Base-by-base conservation (phyloP, 2,329 filamentous ascomycete genomes). In the Cercospora janseana region DNA sequence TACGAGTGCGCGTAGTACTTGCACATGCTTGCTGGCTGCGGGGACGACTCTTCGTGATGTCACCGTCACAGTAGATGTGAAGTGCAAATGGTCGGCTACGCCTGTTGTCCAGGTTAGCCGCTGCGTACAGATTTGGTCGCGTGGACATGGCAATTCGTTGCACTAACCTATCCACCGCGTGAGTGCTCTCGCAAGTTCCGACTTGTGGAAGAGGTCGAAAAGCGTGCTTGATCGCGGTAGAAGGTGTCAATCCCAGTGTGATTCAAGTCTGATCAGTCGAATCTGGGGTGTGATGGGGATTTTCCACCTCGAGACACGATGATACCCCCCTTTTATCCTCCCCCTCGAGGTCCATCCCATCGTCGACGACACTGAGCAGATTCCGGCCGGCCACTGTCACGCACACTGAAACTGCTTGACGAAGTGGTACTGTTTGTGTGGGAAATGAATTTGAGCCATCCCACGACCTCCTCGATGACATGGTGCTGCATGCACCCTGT, bases 1-100 rank as follows among this genome's bases (percentile, higher is more conserved):
- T 75, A 69, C 3, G 64, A 67, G 64, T 75, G 73, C 40, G 72
- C 73, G 61, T 75, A 73, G 63, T 73, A 75, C 61, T 68, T 72
- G 64, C 72, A 75, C 73, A 75, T 75, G 44, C 7, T 46, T 15
- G 43, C 16, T n/a, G n/a, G n/a, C n/a, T n/a, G n/a, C n/a, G n/a
- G n/a, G n/a, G n/a, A n/a, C n/a, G n/a, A n/a, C n/a, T n/a, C n/a
- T n/a, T n/a, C n/a, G n/a, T n/a, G n/a, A n/a, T n/a, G n/a, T n/a
- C 48, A 51, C 41, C 31, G 40, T n/a, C 3, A 32, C 34, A 27
- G 15, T 27, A 10, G 42, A 21, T 34, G 12, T 28, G 23, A 44
- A 23, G 9, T 37, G n/a, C n/a, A n/a, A n/a, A n/a, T n/a, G n/a
- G n/a, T n/a, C n/a, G n/a, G n/a, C n/a, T n/a, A n/a, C n/a, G n/a